Evolutionary conservation across 139 green algal genomes (phyloP).

Genomic region (Klebsormidium nitens): DNA sequence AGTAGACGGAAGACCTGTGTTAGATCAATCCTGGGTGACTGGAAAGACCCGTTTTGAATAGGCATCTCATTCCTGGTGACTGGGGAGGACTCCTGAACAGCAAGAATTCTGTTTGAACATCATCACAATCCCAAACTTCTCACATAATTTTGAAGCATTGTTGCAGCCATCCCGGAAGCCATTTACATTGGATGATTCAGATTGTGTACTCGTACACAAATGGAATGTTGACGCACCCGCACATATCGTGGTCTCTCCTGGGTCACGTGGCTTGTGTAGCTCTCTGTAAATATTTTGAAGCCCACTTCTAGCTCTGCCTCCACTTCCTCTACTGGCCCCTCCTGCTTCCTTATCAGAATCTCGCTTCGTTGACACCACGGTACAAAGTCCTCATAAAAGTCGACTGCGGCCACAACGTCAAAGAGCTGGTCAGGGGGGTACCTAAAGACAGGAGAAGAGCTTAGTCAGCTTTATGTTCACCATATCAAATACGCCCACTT

Average conservation of each 20-base stretch:
- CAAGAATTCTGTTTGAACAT: slow-evolving; percentile 31
- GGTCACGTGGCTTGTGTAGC: slow-evolving; percentile 69
- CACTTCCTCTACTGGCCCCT: slow-evolving; percentile 55
- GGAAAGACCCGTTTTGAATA: no score
- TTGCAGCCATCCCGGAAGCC: neutral
- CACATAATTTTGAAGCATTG: neutral
- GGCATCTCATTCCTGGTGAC: neutral
- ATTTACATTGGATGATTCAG: neutral
- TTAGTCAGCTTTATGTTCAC: no score
- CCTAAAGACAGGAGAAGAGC: no score
- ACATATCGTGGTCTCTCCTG: slow-evolving; percentile 44
- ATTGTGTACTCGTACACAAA: neutral
- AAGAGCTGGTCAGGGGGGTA: slow-evolving; percentile 77
- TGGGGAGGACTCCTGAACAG: neutral
- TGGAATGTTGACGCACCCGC: slow-evolving; percentile 11
- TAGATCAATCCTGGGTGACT: no score
- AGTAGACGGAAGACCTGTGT: no score
- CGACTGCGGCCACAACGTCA: slow-evolving; percentile 71
- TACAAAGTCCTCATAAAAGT: slow-evolving; percentile 81
- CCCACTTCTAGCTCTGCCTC: slow-evolving; percentile 90
- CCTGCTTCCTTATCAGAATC: slow-evolving; percentile 34
- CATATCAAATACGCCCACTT: no score
- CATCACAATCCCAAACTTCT: neutral
- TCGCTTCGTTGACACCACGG: slow-evolving; percentile 72
- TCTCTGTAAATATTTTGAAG: slow-evolving; percentile 76